Evolutionary conservation across 176 grass and related monocot species (phyloP), one percentile per base, ranked within the genome.

Genomic region (Neostapfia colusana): DNA sequence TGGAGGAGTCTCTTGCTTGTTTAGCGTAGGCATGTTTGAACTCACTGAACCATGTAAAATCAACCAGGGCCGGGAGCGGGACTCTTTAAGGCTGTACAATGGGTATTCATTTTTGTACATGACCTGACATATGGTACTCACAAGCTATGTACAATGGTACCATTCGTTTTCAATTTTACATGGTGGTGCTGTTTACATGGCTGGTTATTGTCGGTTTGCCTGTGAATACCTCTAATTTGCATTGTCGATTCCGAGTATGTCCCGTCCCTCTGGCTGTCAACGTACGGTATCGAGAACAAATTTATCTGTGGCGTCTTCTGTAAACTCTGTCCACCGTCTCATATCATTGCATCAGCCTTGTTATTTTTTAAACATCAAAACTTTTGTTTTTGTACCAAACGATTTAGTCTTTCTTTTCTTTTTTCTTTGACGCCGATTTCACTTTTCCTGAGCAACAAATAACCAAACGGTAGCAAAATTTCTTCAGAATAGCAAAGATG

Each of bases 21-120:
- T 46, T 79, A 74, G 61, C 41, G 20, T 78, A 62, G 68, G 24
- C 51, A 35, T 57, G 7, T 60, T 11, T 27, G 25, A 18, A 10
- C 20, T n/a, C 38, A 70, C 18, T 42, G 50, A 67, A 83, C 16
- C 36, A 55, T 88, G 75, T 78, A 63, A 61, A 72, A 48, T 28
- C 48, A 46, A 50, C 24, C n/a, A 20, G 60, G 31, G 10, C n/a
- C 7, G 54, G 59, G 43, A 56, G 51, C 21, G 9, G 31, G 31
- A 31, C 31, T 85, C 28, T 35, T 27, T 6, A 20, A 66, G 21
- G 34, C 16, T 73, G 48, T 27, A 63, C 9, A 60, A 45, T 42
- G 38, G 23, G 46, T 28, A 58, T 78, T 77, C 24, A 17, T 59
- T 76, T 24, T 39, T 82, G 85, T 82, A 82, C 70, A 77, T 38